phyloP scores from a whole-genome alignment of 768 basidiomycete species.

The Pleurotus pulmonarius region DNA sequence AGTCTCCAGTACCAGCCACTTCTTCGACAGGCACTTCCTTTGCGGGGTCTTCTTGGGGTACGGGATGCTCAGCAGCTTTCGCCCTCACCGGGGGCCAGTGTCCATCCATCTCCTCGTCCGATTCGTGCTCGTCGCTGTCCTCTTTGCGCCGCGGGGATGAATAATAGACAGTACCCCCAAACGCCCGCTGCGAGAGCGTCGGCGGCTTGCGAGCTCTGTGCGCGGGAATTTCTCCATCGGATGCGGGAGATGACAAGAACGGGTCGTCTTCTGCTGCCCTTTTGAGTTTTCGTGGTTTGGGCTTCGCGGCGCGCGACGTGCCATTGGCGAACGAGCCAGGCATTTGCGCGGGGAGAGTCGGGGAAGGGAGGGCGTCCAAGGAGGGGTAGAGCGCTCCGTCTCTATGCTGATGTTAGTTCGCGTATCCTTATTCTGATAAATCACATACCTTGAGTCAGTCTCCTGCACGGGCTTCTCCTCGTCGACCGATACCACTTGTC shows the following conservation, averaged over 20 bases:
- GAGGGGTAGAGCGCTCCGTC: not conserved
- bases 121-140: not conserved
- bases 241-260: not conserved
- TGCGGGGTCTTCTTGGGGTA: not conserved
- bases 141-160: not conserved
- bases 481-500: no score
- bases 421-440: no score
- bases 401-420: no score
- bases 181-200: conserved; percentile 1
- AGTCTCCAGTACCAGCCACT: not conserved
- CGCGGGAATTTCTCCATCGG: not conserved
- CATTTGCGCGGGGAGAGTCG: not conserved
- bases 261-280: not conserved
- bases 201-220: conserved; percentile 3
- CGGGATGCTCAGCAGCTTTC: not conserved
- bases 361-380: not conserved
- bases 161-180: not conserved
- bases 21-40: not conserved
- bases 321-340: not conserved
- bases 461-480: no score
- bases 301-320: not conserved
- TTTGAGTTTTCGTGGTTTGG: not conserved
- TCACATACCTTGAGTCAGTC: no score
- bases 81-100: not conserved
- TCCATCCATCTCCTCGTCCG: not conserved